A percentile compares a stretch with the other conserved stretches of the same genome.
These are phyloP conservation scores for Monascus ruber DNA, from an alignment of 2,329 filamentous ascomycete genomes.

Conservation along the genomic window DNA sequence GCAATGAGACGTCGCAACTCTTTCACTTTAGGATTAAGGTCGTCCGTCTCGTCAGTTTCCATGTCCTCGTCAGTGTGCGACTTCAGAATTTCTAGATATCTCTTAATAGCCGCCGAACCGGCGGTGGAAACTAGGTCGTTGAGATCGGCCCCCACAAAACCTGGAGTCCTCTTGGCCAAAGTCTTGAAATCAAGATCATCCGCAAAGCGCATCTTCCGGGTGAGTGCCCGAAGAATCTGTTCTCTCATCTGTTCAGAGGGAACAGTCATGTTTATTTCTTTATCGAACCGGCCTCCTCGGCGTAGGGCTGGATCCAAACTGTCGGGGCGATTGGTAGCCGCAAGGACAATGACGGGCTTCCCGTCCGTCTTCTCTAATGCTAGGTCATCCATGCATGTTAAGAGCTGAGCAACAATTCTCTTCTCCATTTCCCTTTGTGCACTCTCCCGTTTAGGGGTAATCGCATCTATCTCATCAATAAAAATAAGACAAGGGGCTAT, in stretches of 20 bases:
- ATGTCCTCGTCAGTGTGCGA: conserved; percentile 36
- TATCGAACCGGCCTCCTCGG: conserved; percentile 65
- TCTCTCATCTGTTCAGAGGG: conserved; percentile 68
- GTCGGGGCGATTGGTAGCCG: conserved; percentile 80
- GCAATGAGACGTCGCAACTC: conserved; percentile 42
- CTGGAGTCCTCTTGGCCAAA: conserved; percentile 75
- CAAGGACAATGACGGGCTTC: conserved; percentile 77
- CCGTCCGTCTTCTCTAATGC: conserved; percentile 58
- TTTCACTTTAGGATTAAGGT: conserved; percentile 29
- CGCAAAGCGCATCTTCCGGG: conserved; percentile 51
- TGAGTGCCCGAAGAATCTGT: conserved; percentile 65
- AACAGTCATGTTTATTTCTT: conserved; percentile 76
- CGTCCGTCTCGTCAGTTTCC: conserved; percentile 39
- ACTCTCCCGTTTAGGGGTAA: conserved; percentile 74
- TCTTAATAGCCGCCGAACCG: conserved; percentile 52
- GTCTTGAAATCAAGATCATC: conserved; percentile 60
- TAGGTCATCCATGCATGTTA: conserved; percentile 77
- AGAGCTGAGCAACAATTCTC: conserved; percentile 69
- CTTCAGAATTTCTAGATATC: conserved; percentile 45
- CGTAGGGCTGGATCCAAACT: conserved; percentile 70
- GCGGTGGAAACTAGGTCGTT: conserved; percentile 58
- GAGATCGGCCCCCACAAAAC: conserved; percentile 86
- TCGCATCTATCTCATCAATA: conserved; percentile 84
- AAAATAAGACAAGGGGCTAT: conserved; percentile 84
- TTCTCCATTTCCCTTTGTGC: conserved; percentile 83